A percentile compares a stretch with the other conserved stretches of the same genome.
These are phyloP conservation scores for Sindora glabra DNA, from an alignment of 306 rosid species.

Conservation along the genomic window DNA sequence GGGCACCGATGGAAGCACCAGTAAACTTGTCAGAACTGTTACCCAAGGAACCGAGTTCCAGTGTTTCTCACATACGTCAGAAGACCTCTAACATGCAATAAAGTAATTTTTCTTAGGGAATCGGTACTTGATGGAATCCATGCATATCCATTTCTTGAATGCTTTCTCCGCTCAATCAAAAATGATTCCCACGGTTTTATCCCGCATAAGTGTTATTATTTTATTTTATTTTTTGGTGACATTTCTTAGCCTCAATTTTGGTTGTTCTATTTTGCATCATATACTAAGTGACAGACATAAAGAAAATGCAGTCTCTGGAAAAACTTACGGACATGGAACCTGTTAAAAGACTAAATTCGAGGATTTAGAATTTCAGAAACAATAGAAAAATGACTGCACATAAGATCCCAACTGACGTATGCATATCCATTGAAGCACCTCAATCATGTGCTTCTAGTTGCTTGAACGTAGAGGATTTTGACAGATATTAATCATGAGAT, in stretches of 20 bases:
- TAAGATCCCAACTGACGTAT: no score
- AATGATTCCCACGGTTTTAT: conserved; percentile 8
- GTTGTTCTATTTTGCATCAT: background rate
- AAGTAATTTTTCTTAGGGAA: no score
- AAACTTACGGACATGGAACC: no score
- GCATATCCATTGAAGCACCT: background rate
- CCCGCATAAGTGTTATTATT: conserved; percentile 10
- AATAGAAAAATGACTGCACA: no score
- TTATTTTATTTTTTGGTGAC: background rate
- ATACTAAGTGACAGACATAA: background rate
- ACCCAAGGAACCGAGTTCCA: no score
- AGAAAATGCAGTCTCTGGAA: no score
- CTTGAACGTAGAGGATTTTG: background rate
- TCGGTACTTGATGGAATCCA: conserved; percentile 17
- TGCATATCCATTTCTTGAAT: conserved; percentile 12
- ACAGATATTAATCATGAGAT: background rate
- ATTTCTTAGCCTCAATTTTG: background rate
- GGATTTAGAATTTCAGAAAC: no score
- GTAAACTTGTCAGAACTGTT: no score
- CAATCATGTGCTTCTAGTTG: background rate
- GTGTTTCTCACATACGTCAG: no score
- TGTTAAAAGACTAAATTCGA: no score
- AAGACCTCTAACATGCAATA: no score
- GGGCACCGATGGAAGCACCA: no score
- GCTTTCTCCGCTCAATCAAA: conserved; percentile 14